Percentiles rank a stretch among this genome's conserved stretches.
Evolutionary conservation across 148 eudicot genomes (phyloP).

Genomic region (Simmondsia chinensis): DNA sequence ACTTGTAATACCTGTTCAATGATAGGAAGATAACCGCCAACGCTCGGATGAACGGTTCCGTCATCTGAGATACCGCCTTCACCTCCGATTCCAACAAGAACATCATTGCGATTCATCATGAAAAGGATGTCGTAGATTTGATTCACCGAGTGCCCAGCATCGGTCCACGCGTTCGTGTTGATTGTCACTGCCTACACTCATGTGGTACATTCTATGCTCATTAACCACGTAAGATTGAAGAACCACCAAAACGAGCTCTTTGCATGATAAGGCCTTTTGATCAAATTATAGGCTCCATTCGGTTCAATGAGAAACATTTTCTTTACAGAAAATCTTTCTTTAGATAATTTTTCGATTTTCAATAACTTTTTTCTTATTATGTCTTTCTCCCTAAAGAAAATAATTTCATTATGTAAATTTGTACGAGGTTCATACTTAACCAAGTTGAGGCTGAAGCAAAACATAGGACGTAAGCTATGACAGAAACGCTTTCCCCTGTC

Average conservation of each 20-base stretch:
- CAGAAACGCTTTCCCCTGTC: too few species aligned
- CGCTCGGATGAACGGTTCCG: constrained; percentile 56
- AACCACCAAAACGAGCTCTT: neutral
- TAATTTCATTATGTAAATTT: too few species aligned
- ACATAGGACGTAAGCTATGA: too few species aligned
- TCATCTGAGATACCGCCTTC: constrained; percentile 73
- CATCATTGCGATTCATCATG: constrained; percentile 90
- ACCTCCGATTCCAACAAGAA: constrained; percentile 81
- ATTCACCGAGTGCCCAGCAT: constrained; percentile 83
- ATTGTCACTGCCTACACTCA: constrained; percentile 66
- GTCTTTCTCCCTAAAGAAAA: too few species aligned
- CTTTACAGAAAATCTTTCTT: too few species aligned
- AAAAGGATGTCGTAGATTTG: constrained; percentile 72
- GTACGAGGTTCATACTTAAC: too few species aligned
- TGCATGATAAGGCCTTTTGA: neutral
- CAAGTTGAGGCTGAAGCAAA: too few species aligned
- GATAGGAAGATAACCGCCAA: constrained; percentile 84
- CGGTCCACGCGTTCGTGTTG: constrained; percentile 65
- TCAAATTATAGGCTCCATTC: too few species aligned
- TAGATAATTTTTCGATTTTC: too few species aligned
- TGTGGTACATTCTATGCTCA: neutral
- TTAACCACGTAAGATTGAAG: neutral
- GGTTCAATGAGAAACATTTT: too few species aligned
- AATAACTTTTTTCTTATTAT: too few species aligned
- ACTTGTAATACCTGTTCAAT: constrained; percentile 40